Evolutionary conservation across 805 yeast species (phyloP).

Genomic region (Cyberlindnera nakhonratchasimensis): DNA sequence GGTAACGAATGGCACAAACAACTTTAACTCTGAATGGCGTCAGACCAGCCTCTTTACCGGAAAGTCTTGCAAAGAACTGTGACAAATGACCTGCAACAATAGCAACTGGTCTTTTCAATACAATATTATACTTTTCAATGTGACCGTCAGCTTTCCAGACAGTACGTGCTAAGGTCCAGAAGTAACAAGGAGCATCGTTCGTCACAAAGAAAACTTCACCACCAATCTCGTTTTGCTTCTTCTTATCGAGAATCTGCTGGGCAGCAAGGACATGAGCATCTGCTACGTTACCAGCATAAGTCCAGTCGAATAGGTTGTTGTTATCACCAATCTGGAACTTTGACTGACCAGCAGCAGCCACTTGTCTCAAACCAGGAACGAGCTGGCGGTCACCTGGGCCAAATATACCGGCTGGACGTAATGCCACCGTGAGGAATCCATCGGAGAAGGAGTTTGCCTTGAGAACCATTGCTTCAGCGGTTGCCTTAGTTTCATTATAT

Average conservation of each 20-base stretch:
- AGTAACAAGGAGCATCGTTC: conserved; percentile 91
- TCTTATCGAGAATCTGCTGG: conserved; percentile 54
- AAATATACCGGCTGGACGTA: conserved; percentile 96
- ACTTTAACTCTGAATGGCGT: conserved; percentile 93
- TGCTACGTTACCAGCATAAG: conserved; percentile 98
- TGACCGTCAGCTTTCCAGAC: conserved; percentile 97
- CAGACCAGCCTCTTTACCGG: conserved; percentile 86
- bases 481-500: conserved; percentile 91
- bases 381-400: conserved; percentile 98
- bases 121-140: conserved; percentile 65
- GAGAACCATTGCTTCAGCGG: conserved; percentile 81
- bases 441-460: conserved; percentile 59
- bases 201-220: conserved; percentile 91
- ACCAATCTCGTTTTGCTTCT: conserved; percentile 46
- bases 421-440: conserved; percentile 70
- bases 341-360: conserved; percentile 80
- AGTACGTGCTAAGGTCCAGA: conserved; percentile 95
- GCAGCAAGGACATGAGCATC: conserved; percentile 95
- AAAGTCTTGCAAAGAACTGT: conserved; percentile 63
- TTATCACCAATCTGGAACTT: conserved; percentile 94
- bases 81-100: conserved; percentile 77
- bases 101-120: conserved; percentile 71
- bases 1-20: conserved; percentile 91
- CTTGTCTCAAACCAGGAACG: conserved; percentile 86
- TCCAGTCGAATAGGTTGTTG: conserved; percentile 91